These are phyloP conservation scores for Pichiaceae sp. DNA, from an alignment of 1,139 yeast genomes.

Conservation along the genomic window DNA sequence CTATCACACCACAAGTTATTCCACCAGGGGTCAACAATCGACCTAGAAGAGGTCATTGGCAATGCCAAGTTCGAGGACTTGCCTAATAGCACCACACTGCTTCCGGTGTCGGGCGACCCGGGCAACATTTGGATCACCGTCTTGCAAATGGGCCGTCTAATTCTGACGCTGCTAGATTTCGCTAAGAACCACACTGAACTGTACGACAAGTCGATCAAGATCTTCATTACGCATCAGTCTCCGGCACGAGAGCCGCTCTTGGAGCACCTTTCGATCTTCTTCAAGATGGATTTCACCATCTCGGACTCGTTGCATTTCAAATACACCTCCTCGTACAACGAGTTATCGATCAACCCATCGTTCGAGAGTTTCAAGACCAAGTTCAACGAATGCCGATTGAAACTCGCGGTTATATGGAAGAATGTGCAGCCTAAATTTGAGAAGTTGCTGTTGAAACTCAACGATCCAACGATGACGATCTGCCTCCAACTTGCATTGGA, in stretches of 20 bases:
- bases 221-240: slow-evolving; percentile 63
- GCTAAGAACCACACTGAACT: slow-evolving; percentile 18
- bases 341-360: slow-evolving; percentile 53
- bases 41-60: slow-evolving; percentile 17
- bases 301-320: slow-evolving; percentile 68
- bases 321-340: slow-evolving; percentile 66
- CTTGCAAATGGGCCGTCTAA: slow-evolving; percentile 59
- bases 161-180: slow-evolving; percentile 34
- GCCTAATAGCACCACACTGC: slow-evolving; percentile 13
- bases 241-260: slow-evolving; percentile 58
- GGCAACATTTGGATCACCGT: slow-evolving; percentile 74
- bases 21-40: slow-evolving; percentile 47
- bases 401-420: slow-evolving; percentile 58
- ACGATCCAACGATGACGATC: slow-evolving; percentile 19
- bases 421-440: slow-evolving; percentile 47
- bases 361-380: slow-evolving; percentile 57
- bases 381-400: slow-evolving; percentile 53
- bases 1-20: slow-evolving; percentile 59
- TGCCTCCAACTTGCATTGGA: slow-evolving; percentile 46
- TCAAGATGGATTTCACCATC: slow-evolving; percentile 66
- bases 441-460: slow-evolving; percentile 16
- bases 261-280: slow-evolving; percentile 58
- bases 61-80: slow-evolving; percentile 12
- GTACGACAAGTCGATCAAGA: slow-evolving; percentile 38
- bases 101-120: slow-evolving; percentile 55